Evolutionary conservation across 495 filamentous ascomycete species (phyloP).

Genomic region (Lentithecium fluviatile): DNA sequence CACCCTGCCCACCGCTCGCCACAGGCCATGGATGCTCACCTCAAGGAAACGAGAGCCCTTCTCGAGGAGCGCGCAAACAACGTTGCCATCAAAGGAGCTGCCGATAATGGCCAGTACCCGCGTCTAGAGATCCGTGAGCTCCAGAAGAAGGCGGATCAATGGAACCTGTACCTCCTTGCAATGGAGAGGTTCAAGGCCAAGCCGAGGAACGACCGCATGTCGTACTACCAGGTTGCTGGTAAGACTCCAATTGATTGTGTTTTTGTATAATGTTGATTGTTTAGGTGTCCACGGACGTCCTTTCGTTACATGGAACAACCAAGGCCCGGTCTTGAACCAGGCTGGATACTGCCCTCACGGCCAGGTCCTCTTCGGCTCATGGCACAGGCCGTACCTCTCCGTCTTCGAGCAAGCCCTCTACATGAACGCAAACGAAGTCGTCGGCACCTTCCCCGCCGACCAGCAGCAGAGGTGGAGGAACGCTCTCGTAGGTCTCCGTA

Average conservation of each 20-base stretch:
- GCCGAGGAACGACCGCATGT: conserved; percentile 52
- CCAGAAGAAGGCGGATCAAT: conserved; percentile 55
- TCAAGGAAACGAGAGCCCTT: conserved; percentile 11
- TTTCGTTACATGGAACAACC: conserved; percentile 54
- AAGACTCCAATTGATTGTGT: too few species aligned
- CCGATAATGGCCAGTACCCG: conserved; percentile 28
- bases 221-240: conserved; percentile 64
- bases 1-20: conserved; percentile 10
- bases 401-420: conserved; percentile 65
- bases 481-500: conserved; percentile 26
- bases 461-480: conserved; percentile 18
- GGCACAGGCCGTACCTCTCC: conserved; percentile 70
- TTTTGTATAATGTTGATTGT: conserved; percentile 12
- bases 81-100: conserved; percentile 32
- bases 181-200: conserved; percentile 56
- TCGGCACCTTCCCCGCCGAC: conserved; percentile 50
- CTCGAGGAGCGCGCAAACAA: conserved; percentile 21
- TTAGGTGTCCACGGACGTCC: conserved; percentile 66
- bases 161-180: conserved; percentile 59
- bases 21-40: conserved; percentile 14
- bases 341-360: conserved; percentile 65
- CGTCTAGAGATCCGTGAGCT: conserved; percentile 57
- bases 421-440: conserved; percentile 52
- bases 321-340: conserved; percentile 50
- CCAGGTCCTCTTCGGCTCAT: conserved; percentile 63